Conservation (phyloP, 2,329 filamentous ascomycete species). For the Aspergillus pseudotamarii region DNA sequence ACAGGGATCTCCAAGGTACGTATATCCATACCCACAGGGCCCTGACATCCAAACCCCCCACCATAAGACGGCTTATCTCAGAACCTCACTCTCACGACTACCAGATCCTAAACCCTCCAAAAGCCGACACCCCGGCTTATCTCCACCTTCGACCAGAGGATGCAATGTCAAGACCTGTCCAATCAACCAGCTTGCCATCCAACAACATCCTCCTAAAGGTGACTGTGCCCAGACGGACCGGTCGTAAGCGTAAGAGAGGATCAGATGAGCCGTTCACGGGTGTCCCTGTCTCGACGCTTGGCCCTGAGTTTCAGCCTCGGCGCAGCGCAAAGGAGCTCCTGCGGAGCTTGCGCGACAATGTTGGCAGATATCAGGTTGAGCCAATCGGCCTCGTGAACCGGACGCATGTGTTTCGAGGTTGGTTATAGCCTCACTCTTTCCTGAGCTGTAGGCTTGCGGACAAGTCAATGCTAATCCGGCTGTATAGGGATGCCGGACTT, state of each 20-base stretch:
- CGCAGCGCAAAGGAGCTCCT: conserved; percentile 31
- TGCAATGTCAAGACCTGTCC: conserved; percentile 73
- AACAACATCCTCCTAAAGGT: conserved; percentile 87
- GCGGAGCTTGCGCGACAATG: conserved; percentile 69
- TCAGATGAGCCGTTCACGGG: conserved; percentile 66
- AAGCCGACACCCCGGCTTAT: conserved; percentile 57
- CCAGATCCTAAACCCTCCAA: conserved; percentile 50
- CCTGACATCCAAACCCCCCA: background rate
- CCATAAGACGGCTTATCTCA: background rate
- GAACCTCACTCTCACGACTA: conserved; percentile 7
- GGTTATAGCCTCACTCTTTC: background rate
- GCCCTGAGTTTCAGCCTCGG: conserved; percentile 17
- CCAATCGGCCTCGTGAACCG: conserved; percentile 73
- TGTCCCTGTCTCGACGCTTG: conserved; percentile 37
- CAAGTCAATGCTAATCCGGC: conserved; percentile 2
- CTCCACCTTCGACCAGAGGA: conserved; percentile 81
- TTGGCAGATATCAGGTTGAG: conserved; percentile 66
- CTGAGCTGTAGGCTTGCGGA: background rate
- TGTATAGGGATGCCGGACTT: conserved; percentile 74
- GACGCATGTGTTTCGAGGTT: conserved; percentile 82
- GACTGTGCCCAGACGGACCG: conserved; percentile 82
- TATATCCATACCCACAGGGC: background rate
- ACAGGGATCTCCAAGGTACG: conserved; percentile 56
- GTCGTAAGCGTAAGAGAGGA: conserved; percentile 82
- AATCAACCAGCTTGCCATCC: conserved; percentile 73